Evolutionary conservation across 2,329 filamentous ascomycete genomes (phyloP), one percentile per base, ranked within the genome.

Genomic region (Arthrobotrys sphaeroides): DNA sequence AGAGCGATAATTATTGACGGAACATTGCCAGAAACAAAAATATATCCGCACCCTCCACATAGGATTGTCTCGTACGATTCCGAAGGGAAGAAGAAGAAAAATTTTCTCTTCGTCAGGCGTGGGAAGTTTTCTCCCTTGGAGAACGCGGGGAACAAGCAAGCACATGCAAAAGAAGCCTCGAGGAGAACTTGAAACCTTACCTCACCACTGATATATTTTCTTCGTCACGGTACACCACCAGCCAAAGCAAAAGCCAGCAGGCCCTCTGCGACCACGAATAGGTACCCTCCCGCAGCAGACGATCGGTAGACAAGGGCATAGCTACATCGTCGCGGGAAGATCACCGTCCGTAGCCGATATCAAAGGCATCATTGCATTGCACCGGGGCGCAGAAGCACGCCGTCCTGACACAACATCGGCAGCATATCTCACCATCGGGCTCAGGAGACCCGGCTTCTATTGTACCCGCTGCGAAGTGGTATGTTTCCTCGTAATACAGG

Each of bases 1-100:
- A 49, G 62, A 74, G 62, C 70, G 45, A 74, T 68, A 74, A 62
- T 74, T 74, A 68, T 74, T 74, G 22, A 74, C 70, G 43, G 53
- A 20, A 60, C 62, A 55, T 68, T 57, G 45, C 43, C 55, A 74
- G 62, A 68, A 74, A n/a, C n/a, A 53, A 74, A 66, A 49, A 55
- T 55, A 55, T 67, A 68, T 60, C 70, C 38, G 55, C 57, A 47
- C 61, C 33, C 42, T 67, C 70, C 70, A 40, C 55, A 40, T 53
- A 61, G 55, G n/a, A 9, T 36, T 38, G 36, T 53, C 51, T 62
- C 55, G 38, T 59, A 53, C 61, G 36, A 51, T 67, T 42, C 53
- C 51, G 28, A 67, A 33, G 61, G 51, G 62, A 61, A 60, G 10
- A 53, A 66, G 45, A 43, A 67, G 36, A 57, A 68, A 62, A 61